Percentiles rank a stretch among this genome's conserved stretches.
Conservation (phyloP, 176 grass and related monocot genomes). For the Cocos nucifera region DNA sequence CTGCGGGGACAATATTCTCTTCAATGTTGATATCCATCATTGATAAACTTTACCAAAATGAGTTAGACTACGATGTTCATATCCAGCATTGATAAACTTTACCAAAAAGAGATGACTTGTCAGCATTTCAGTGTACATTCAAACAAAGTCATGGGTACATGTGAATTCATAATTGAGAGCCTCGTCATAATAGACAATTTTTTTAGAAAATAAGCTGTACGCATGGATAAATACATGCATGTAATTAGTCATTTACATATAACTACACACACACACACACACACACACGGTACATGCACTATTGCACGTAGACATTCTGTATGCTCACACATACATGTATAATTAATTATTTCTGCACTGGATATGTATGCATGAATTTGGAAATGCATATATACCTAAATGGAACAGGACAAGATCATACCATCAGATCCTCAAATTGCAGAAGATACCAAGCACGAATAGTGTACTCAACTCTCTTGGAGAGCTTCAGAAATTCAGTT, state of each 20-base stretch:
- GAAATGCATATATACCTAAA: neutral
- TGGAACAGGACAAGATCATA: neutral
- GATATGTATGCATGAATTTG: neutral
- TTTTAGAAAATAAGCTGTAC: neutral
- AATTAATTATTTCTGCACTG: no score
- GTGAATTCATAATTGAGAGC: no score
- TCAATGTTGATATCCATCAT: neutral
- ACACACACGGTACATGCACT: neutral
- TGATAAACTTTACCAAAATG: neutral
- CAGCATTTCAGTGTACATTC: neutral
- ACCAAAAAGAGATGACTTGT: neutral
- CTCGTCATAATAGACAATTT: no score
- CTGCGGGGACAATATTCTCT: constrained; percentile 26
- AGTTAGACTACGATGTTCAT: neutral
- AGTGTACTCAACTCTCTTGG: constrained; percentile 15
- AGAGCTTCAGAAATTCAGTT: constrained; percentile 11
- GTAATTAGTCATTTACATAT: no score
- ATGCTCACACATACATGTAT: neutral
- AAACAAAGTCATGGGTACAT: no score
- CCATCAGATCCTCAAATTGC: constrained; percentile 10
- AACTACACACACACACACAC: no score
- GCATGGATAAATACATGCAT: neutral
- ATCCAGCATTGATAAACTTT: no score
- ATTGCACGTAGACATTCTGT: neutral
- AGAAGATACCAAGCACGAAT: constrained; percentile 15